Conservation (phyloP, 768 basidiomycete genomes). For the Mycena vulgaris region DNA sequence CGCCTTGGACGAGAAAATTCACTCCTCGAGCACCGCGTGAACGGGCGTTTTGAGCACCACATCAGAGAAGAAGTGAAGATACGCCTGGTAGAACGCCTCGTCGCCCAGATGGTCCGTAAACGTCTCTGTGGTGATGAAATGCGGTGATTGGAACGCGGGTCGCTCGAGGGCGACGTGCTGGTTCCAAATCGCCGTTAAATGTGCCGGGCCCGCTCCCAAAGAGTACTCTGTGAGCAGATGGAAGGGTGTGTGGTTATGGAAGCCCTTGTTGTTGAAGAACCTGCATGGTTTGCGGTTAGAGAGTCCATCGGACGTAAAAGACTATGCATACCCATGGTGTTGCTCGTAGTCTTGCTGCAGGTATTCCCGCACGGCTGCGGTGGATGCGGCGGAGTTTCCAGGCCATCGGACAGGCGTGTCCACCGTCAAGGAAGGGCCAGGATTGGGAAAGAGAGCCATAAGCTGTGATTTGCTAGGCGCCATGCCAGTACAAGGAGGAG, state of each 20-base stretch:
- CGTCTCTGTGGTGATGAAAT: slow-evolving; percentile 61
- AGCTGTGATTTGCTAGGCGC: too few species aligned
- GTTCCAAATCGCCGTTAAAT: slow-evolving; percentile 57
- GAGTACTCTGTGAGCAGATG: slow-evolving; percentile 72
- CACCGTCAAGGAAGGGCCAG: slow-evolving; percentile 6
- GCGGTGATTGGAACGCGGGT: slow-evolving; percentile 61
- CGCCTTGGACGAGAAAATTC: slow-evolving; percentile 67
- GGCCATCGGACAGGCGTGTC: slow-evolving; percentile 51
- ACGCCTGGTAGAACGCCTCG: slow-evolving; percentile 70
- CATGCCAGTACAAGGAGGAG: too few species aligned
- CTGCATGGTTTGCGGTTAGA: slow-evolving; percentile 51
- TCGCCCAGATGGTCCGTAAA: slow-evolving; percentile 72
- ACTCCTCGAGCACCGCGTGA: slow-evolving; percentile 69
- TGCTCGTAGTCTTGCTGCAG: slow-evolving; percentile 68
- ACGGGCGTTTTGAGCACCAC: slow-evolving; percentile 59
- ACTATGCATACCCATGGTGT: slow-evolving; percentile 57
- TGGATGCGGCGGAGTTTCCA: slow-evolving; percentile 55
- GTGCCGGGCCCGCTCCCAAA: slow-evolving; percentile 65
- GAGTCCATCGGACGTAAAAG: slow-evolving; percentile 44
- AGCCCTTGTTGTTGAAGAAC: slow-evolving; percentile 7
- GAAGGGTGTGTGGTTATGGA: slow-evolving; percentile 66
- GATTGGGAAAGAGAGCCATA: slow-evolving; percentile 11
- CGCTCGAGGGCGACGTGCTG: slow-evolving; percentile 54
- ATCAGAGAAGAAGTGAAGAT: slow-evolving; percentile 69
- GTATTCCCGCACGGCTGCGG: slow-evolving; percentile 54